Conservation (phyloP, 2,329 filamentous ascomycete species). For the Rutstroemia sp. region DNA sequence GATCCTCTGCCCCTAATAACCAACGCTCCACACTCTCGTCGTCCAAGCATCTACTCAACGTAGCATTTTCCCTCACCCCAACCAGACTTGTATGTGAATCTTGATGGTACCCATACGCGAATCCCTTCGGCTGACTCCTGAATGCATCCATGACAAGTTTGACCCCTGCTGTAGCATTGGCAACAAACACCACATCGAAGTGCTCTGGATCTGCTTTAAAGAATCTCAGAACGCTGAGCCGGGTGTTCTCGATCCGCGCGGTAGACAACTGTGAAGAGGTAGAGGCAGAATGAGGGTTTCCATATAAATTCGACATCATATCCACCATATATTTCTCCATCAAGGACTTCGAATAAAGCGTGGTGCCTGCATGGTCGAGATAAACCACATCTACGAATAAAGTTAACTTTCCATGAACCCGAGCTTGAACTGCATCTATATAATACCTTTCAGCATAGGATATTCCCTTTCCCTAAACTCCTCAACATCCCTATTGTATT, state of each 20-base stretch:
- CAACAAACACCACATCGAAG: constrained; percentile 85
- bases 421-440: neutral
- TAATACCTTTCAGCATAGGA: constrained; percentile 59
- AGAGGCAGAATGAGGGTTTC: constrained; percentile 88
- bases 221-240: constrained; percentile 63
- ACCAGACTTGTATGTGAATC: constrained; percentile 84
- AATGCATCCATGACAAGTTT: constrained; percentile 80
- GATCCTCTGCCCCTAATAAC: constrained; percentile 39
- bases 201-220: constrained; percentile 74
- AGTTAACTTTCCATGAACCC: constrained; percentile 7
- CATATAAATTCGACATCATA: constrained; percentile 71
- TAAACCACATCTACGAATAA: constrained; percentile 40
- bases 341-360: constrained; percentile 69
- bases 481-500: constrained; percentile 54
- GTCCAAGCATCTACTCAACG: constrained; percentile 56
- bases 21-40: constrained; percentile 58
- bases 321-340: constrained; percentile 68
- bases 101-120: constrained; percentile 75
- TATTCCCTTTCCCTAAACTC: constrained; percentile 52
- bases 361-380: constrained; percentile 94
- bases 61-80: constrained; percentile 68
- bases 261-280: constrained; percentile 71
- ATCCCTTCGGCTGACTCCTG: constrained; percentile 59
- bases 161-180: constrained; percentile 85
- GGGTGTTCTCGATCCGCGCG: constrained; percentile 65